Evolutionary conservation across 306 rosid species (phyloP).

Genomic region (Cyclanthera cordifolia): DNA sequence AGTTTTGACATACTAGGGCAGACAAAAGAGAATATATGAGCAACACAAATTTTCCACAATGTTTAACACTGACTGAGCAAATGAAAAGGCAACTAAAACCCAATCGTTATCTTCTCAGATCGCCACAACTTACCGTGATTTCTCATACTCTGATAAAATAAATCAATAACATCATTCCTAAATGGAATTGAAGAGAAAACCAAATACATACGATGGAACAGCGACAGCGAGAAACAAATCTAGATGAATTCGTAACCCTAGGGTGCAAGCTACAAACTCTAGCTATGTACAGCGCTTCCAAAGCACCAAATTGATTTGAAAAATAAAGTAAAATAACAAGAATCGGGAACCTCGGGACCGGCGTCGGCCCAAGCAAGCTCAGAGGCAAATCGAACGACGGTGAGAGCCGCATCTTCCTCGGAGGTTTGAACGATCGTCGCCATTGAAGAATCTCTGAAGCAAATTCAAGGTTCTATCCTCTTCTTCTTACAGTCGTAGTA

Average conservation of each 20-base stretch:
- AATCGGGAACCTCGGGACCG: constrained; percentile 53
- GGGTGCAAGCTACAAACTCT: not conserved
- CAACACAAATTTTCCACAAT: not conserved
- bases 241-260: not conserved
- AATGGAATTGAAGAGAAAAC: not conserved
- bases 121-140: not conserved
- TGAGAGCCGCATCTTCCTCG: constrained; percentile 75
- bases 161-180: not conserved
- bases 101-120: not conserved
- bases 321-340: not conserved
- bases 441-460: constrained; percentile 36
- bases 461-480: constrained; percentile 1
- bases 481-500: not conserved
- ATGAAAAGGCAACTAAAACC: not conserved
- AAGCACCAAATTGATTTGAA: not conserved
- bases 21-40: not conserved
- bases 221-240: not conserved
- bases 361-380: constrained; percentile 97
- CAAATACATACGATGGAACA: not conserved
- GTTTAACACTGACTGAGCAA: not conserved
- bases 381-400: constrained; percentile 65
- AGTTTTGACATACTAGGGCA: not conserved
- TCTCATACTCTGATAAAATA: not conserved
- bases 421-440: constrained; percentile 81
- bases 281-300: not conserved